These are phyloP conservation scores for Eimeria zaria DNA, from an alignment of 169 alveolate species.

Conservation along the genomic window DNA sequence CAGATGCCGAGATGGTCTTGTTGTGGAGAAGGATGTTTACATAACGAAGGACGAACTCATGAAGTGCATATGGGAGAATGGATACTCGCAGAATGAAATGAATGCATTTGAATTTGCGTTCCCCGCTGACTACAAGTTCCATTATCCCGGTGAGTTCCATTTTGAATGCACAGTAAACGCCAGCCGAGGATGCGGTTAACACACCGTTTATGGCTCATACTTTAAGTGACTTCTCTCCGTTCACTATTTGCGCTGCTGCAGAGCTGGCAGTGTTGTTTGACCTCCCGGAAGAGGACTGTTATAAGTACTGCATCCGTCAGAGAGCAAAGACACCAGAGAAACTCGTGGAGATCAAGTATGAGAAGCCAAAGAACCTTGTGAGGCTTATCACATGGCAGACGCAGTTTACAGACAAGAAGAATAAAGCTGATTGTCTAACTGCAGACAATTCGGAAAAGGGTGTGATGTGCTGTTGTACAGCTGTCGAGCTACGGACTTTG, in stretches of 20 bases:
- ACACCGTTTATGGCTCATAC: neutral
- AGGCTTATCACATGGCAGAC: conserved; percentile 7
- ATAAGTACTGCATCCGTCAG: conserved; percentile 91
- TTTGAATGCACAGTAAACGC: neutral
- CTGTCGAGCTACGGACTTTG: conserved; percentile 93
- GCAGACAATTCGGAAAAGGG: neutral
- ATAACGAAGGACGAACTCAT: conserved; percentile 92
- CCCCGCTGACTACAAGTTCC: conserved; percentile 92
- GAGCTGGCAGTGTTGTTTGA: conserved; percentile 93
- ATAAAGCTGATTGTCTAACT: neutral
- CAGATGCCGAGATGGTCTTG: conserved; percentile 93
- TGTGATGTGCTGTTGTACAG: conserved; percentile 54
- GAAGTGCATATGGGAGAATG: conserved; percentile 93
- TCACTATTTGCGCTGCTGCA: conserved; percentile 9
- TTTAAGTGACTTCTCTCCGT: neutral
- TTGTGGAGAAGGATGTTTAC: conserved; percentile 93
- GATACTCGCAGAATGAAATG: conserved; percentile 91
- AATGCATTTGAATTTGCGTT: conserved; percentile 93
- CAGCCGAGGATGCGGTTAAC: neutral
- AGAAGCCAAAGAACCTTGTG: conserved; percentile 89
- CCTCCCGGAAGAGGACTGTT: conserved; percentile 92
- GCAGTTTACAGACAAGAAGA: too few species aligned
- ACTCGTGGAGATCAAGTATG: conserved; percentile 90
- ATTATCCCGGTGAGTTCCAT: conserved; percentile 89
- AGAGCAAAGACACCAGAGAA: conserved; percentile 92